phyloP scores from a whole-genome alignment of 768 basidiomycete genomes.

The Baorangia bicolor region DNA sequence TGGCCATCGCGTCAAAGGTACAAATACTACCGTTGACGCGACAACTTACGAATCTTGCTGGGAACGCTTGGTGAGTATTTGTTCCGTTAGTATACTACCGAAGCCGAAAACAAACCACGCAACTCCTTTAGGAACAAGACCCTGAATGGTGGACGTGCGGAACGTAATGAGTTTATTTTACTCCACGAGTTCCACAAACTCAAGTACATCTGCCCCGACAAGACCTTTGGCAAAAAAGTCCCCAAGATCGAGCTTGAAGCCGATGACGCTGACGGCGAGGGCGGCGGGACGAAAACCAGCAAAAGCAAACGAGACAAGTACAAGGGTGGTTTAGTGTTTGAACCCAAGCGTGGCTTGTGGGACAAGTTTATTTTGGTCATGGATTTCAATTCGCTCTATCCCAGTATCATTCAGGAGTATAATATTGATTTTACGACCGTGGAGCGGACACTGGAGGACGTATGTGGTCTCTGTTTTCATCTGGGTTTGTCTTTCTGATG shows the following conservation, averaged over 20 bases:
- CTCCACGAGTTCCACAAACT: constrained; percentile 96
- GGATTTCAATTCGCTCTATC: constrained; percentile 99
- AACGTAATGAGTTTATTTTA: constrained; percentile 98
- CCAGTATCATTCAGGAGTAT: constrained; percentile 98
- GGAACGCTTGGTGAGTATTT: constrained; percentile 83
- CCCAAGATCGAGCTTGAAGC: constrained; percentile 49
- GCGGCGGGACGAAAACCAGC: constrained; percentile 41
- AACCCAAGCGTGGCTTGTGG: constrained; percentile 94
- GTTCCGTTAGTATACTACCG: not conserved
- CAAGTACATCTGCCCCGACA: constrained; percentile 97
- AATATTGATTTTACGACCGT: constrained; percentile 99
- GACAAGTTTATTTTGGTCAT: constrained; percentile 97
- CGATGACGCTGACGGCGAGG: constrained; percentile 54
- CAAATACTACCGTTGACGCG: constrained; percentile 91
- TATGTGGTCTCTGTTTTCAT: constrained; percentile 20
- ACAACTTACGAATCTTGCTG: constrained; percentile 93
- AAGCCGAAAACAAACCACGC: not conserved
- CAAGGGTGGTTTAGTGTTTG: constrained; percentile 97
- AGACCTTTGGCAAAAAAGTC: constrained; percentile 78
- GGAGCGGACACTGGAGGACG: constrained; percentile 64
- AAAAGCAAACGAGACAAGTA: constrained; percentile 90
- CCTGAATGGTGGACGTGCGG: constrained; percentile 93
- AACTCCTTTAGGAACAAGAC: constrained; percentile 81
- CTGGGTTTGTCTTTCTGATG: not conserved
- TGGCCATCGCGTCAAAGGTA: constrained; percentile 94